Conservation (phyloP, 2,329 filamentous ascomycete species). For the Claviceps monticola region DNA sequence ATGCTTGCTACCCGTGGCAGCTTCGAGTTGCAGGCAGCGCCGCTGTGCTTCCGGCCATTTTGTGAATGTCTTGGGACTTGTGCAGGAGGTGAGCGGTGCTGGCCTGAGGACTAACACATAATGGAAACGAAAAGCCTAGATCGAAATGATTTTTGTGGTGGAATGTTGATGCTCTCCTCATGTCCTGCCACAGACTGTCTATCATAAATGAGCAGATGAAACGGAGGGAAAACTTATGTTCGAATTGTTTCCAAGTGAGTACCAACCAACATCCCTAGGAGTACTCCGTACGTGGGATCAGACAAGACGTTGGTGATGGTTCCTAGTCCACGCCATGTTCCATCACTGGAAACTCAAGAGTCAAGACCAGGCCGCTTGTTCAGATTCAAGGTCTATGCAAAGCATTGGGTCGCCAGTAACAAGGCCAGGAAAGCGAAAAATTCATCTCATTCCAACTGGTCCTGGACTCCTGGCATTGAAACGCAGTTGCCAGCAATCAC, state of each 20-base stretch:
- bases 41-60: background rate
- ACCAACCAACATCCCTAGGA: background rate
- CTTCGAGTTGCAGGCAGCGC: background rate
- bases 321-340: background rate
- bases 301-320: background rate
- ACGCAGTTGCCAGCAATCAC: background rate
- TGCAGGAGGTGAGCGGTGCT: too few relatives aligned
- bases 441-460: background rate
- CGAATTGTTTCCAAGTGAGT: background rate
- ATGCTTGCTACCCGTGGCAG: background rate
- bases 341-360: background rate
- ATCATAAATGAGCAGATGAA: background rate
- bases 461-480: background rate
- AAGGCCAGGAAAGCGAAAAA: background rate
- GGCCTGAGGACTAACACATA: too few relatives aligned
- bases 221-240: too few relatives aligned
- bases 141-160: too few relatives aligned
- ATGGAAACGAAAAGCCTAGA: too few relatives aligned
- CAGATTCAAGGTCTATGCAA: background rate
- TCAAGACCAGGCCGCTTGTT: background rate
- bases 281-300: too few relatives aligned
- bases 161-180: too few relatives aligned
- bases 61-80: too few relatives aligned
- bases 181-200: background rate
- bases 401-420: background rate